phyloP scores from a whole-genome alignment of 78 protist species.

The Dictyostelium discoideum region dicty_2.7 NC_007088.5:6517001-6517500 shows the following conservation, averaged over 20 bases:
- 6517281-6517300: neutral
- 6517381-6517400: slow-evolving; percentile 68
- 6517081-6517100: neutral
- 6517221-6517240: slow-evolving; percentile 56
- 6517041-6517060: neutral
- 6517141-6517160: neutral
- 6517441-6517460: slow-evolving; percentile 5
- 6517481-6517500: slow-evolving; percentile 47
- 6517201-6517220: slow-evolving; percentile 45
- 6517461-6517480: slow-evolving; percentile 56
- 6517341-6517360: slow-evolving; percentile 60
- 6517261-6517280: neutral
- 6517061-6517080: neutral
- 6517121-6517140: neutral
- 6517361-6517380: slow-evolving; percentile 72
- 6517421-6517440: slow-evolving; percentile 8
- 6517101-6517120: neutral
- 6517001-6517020: neutral
- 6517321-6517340: slow-evolving; percentile 72
- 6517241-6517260: slow-evolving; percentile 33
- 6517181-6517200: neutral
- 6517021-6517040: slow-evolving; percentile 4
- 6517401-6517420: slow-evolving; percentile 30
- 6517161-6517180: neutral
- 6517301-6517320: neutral